Evolutionary conservation across 1,284 basidiomycete genomes (phyloP).

Genomic region (Phylloboletellus chloephorus): DNA sequence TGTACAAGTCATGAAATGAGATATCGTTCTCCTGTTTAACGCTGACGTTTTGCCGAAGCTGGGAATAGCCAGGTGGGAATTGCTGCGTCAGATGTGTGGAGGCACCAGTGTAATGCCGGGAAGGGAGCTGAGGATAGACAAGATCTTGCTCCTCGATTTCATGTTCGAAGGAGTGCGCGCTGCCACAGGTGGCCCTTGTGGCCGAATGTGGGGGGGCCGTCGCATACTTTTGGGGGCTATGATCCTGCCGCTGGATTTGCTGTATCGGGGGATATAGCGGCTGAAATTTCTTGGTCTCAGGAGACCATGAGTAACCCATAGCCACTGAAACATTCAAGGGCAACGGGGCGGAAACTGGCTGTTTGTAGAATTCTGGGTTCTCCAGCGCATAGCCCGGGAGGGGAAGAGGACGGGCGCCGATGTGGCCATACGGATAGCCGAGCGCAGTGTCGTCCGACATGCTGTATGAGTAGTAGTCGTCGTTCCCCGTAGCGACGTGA

Average conservation of each 20-base stretch:
- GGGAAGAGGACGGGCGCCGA: constrained; percentile 23
- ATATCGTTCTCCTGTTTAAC: constrained; percentile 32
- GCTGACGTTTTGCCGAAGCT: constrained; percentile 19
- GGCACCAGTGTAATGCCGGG: constrained; percentile 23
- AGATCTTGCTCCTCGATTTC: constrained; percentile 28
- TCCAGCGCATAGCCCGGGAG: constrained; percentile 22
- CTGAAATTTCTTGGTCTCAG: constrained; percentile 33
- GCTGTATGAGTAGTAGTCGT: constrained; percentile 30
- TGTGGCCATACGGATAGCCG: constrained; percentile 25
- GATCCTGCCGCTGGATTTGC: constrained; percentile 26
- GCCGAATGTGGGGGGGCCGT: constrained; percentile 9
- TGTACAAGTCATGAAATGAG: constrained; percentile 25
- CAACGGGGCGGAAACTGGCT: constrained; percentile 31
- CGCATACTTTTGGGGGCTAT: constrained; percentile 21
- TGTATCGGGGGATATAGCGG: constrained; percentile 34
- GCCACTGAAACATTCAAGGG: constrained; percentile 31
- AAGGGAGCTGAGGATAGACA: constrained; percentile 20
- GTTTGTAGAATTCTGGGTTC: constrained; percentile 28
- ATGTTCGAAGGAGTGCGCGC: constrained; percentile 23
- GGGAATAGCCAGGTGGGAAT: constrained; percentile 24
- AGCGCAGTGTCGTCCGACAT: constrained; percentile 23
- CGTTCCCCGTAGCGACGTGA: constrained; percentile 25
- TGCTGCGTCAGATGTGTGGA: constrained; percentile 22
- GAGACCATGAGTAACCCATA: constrained; percentile 32
- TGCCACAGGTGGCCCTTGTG: constrained; percentile 15